phyloP scores from a whole-genome alignment of 2,329 filamentous ascomycete genomes.

The Hortaea sp. region DNA sequence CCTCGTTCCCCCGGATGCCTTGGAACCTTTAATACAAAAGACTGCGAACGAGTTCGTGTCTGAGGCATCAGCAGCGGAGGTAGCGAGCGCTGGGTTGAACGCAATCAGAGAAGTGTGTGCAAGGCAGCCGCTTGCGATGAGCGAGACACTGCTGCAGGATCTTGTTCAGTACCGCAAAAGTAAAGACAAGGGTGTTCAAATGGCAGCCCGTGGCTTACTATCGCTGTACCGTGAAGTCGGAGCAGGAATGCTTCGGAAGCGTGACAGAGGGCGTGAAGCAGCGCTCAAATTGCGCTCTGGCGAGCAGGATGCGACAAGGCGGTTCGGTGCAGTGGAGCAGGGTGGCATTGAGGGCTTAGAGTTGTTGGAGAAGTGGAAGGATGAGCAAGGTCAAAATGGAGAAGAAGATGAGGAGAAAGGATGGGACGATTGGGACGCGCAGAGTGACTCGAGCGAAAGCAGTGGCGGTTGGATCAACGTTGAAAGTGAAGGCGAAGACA shows the following conservation, averaged over 20 bases:
- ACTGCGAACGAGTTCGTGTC: conserved; percentile 98
- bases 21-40: conserved; percentile 85
- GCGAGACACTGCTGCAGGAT: conserved; percentile 88
- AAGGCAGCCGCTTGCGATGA: conserved; percentile 91
- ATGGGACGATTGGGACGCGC: conserved; percentile 51
- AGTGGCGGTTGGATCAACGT: conserved; percentile 93
- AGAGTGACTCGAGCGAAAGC: conserved; percentile 53
- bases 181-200: conserved; percentile 98
- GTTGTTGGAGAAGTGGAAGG: conserved; percentile 84
- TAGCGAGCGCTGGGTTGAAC: conserved; percentile 84
- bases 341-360: conserved; percentile 89
- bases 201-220: conserved; percentile 88
- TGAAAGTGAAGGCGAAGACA: conserved; percentile 66
- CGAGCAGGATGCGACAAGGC: conserved; percentile 59
- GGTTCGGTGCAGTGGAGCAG: conserved; percentile 68
- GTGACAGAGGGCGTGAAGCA: conserved; percentile 84
- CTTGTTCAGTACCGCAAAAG: conserved; percentile 91
- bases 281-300: conserved; percentile 71
- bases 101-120: conserved; percentile 90
- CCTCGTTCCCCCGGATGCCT: conserved; percentile 80
- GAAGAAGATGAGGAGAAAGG: conserved; percentile 46
- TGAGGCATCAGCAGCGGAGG: conserved; percentile 82
- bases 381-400: conserved; percentile 64
- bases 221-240: conserved; percentile 86
- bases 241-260: conserved; percentile 77